These are phyloP conservation scores for Candida verbasci DNA, from an alignment of 805 yeast genomes.

Conservation along the genomic window DNA sequence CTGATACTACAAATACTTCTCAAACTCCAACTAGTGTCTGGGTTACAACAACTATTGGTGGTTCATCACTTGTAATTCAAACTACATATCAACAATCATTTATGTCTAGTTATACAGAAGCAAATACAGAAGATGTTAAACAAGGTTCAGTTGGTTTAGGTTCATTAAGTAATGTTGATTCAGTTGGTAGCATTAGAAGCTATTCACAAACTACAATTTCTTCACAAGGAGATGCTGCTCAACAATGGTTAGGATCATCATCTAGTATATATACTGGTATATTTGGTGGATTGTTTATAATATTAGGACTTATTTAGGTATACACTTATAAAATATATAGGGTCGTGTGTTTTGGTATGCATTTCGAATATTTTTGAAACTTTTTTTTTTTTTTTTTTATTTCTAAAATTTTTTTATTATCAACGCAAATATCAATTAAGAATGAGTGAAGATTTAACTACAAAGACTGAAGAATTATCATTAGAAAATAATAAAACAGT, in stretches of 20 bases:
- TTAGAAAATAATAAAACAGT: constrained; percentile 43
- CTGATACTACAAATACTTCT: constrained; percentile 12
- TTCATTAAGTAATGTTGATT: constrained; percentile 14
- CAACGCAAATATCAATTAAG: neutral
- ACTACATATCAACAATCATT: constrained; percentile 24
- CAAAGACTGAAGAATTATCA: constrained; percentile 40
- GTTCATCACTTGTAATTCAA: constrained; percentile 21
- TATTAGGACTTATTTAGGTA: constrained; percentile 10
- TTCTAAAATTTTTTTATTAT: constrained; percentile 3
- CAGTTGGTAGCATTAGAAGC: constrained; percentile 27
- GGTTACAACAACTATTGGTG: constrained; percentile 31
- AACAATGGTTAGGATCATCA: neutral
- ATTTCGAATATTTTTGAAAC: neutral
- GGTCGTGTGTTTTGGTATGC: constrained; percentile 4
- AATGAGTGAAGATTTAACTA: constrained; percentile 44
- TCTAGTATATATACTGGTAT: constrained; percentile 10
- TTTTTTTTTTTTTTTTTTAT: neutral
- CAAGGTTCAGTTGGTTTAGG: constrained; percentile 32
- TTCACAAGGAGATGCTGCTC: constrained; percentile 11
- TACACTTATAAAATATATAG: neutral
- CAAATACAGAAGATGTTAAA: constrained; percentile 14
- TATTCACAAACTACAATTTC: constrained; percentile 24
- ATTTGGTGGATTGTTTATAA: constrained; percentile 13
- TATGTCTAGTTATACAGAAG: constrained; percentile 17
- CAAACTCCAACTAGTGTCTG: constrained; percentile 11